Evolutionary conservation across 2,329 filamentous ascomycete genomes (phyloP).

Genomic region (Paraphoma sp.): DNA sequence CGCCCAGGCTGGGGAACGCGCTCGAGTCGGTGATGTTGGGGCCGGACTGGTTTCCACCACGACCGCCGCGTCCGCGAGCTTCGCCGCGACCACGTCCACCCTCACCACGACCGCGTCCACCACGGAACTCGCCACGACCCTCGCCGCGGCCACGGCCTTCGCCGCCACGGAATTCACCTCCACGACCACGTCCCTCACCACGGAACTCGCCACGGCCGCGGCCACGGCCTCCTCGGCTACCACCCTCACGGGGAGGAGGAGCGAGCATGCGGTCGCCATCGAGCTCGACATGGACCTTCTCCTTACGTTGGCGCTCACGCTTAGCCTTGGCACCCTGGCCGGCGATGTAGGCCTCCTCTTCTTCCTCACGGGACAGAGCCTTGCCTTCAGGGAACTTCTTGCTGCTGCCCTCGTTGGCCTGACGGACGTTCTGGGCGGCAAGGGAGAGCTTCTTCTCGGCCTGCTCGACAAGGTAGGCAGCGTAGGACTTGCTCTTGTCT

Average conservation of each 20-base stretch:
- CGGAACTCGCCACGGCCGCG: slow-evolving; percentile 56
- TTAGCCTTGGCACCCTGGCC: slow-evolving; percentile 75
- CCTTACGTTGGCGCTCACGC: slow-evolving; percentile 88
- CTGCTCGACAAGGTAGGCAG: slow-evolving; percentile 82
- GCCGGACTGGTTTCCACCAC: slow-evolving; percentile 45
- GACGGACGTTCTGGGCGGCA: slow-evolving; percentile 74
- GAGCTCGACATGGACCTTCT: slow-evolving; percentile 88
- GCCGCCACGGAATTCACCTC: slow-evolving; percentile 52
- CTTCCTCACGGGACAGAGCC: slow-evolving; percentile 61
- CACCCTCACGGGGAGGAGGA: slow-evolving; percentile 60
- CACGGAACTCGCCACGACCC: slow-evolving; percentile 55
- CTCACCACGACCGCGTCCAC: slow-evolving; percentile 54
- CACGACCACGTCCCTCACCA: slow-evolving; percentile 60
- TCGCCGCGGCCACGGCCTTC: slow-evolving; percentile 55
- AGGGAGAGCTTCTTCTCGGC: slow-evolving; percentile 79
- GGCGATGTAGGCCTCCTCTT: slow-evolving; percentile 77
- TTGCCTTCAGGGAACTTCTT: slow-evolving; percentile 95
- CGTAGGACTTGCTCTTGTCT: slow-evolving; percentile 89
- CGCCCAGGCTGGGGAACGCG: slow-evolving; percentile 62
- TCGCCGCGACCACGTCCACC: slow-evolving; percentile 52
- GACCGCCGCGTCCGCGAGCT: slow-evolving; percentile 60
- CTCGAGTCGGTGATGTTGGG: slow-evolving; percentile 59
- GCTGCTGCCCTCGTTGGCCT: slow-evolving; percentile 91
- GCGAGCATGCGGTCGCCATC: slow-evolving; percentile 69
- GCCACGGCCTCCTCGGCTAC: slow-evolving; percentile 55